Base-by-base conservation (phyloP, 2,329 filamentous ascomycete genomes). In the Alternaria conjuncta region DNA sequence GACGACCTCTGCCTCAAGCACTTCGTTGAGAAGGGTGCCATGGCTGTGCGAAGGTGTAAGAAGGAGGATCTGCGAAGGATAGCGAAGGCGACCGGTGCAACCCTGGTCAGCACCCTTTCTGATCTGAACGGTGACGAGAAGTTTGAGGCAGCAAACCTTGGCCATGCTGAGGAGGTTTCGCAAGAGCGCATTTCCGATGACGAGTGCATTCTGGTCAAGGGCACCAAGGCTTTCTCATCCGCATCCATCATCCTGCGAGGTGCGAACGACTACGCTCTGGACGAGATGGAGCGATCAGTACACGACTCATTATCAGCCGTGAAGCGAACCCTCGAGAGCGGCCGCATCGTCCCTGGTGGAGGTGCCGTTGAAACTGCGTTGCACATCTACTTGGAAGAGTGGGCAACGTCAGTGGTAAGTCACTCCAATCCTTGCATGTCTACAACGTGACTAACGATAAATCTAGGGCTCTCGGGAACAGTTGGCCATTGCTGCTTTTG, bases 131-230 rank as follows among this genome's bases (percentile, higher is more conserved):
- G 96, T 63, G 96, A 99, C 79, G 96, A 99, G 85, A 93, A 92
- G 79, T 99, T 98, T 75, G 96, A 99, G 72, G 85, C 93, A 21
- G 94, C 94, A 44, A 92, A 93, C 78, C 86, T 99, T 41, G 96
- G 96, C 64, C 86, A 93, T 69, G 96, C 96, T 13, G 96, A 99
- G 74, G 96, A 98, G 83, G 95, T 99, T 67, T 88, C 92, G n/a
- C 96, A 99, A 82, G 96, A 98, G 86, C 92, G 95, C 76, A 98
- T 99, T 79, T 98, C 96, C 3, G 96, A 99, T 76, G 96, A 99
- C 73, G 96, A 99, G 85, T 98, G 95, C 82, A 99, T 99, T 71
- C 84, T 99, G 68, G 88, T 99, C 79, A 97, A 96, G 86, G 95
- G 95, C 59, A 97, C 96, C 76, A 98, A 97, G 85, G 88, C 92